These are phyloP conservation scores for Solanum hybrid DNA, from an alignment of 305 asterid species.

Conservation along the genomic window DNA sequence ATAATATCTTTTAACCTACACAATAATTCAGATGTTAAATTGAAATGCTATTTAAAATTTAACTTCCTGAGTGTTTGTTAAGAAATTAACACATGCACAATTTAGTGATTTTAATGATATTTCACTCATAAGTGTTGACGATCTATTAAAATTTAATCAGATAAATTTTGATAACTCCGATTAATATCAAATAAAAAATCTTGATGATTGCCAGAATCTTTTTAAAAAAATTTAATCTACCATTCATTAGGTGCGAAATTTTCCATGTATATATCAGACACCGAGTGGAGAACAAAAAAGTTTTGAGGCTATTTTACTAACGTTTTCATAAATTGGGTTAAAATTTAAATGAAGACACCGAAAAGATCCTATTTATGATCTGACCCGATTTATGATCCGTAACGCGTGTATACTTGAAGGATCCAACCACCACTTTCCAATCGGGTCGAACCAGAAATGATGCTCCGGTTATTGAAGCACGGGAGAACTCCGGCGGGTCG, in stretches of 20 bases:
- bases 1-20: not conserved
- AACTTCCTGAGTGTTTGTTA: not conserved
- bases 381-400: not conserved
- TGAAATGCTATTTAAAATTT: not conserved
- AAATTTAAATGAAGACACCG: not conserved
- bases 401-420: not conserved
- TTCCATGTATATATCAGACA: rapidly evolving
- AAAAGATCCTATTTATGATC: not conserved
- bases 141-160: not conserved
- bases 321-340: not conserved
- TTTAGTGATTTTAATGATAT: not conserved
- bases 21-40: not conserved
- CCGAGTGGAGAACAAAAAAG: not conserved
- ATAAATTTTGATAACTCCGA: too few relatives aligned
- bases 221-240: too few relatives aligned
- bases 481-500: slow-evolving; percentile 4
- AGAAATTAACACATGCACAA: not conserved
- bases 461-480: slow-evolving; percentile 23
- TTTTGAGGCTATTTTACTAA: not conserved
- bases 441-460: not conserved
- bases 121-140: not conserved
- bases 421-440: not conserved
- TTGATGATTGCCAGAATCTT: not conserved
- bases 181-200: too few relatives aligned
- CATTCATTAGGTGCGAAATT: not conserved